Base-by-base conservation (phyloP, 1,139 yeast species). In the Citeromyces siamensis region DNA sequence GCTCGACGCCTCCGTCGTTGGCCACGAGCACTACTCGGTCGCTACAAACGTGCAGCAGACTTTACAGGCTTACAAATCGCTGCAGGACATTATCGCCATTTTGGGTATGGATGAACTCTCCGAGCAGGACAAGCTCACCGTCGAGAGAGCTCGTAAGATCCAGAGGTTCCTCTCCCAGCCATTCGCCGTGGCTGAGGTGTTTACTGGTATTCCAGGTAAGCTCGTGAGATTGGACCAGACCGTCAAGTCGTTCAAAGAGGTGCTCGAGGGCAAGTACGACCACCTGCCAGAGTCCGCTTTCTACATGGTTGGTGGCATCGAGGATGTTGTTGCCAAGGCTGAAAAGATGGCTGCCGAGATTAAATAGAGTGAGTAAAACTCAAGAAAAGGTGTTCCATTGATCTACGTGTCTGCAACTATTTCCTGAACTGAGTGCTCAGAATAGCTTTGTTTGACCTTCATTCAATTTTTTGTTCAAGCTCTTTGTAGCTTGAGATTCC, bases 21-120 rank as follows among this genome's bases (percentile, higher is more conserved):
- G 98, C 68, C 83, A 85, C 70, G 98, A 90, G 73, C 98, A 90
- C 73, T 90, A 90, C 72, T 81, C 79, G 53, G 88, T 82, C 64
- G 98, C 98, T 49, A 72, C 94, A 52, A 63, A 68, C 59, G 98
- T 90, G 53, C 98, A 90, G 75, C 94, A 88, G 74, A 90, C 97
- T 55, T 75, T 90, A 68, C 98, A 90, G 76, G 95, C 97, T 58
- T 90, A 90, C 83, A 90, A 90, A 78, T 90, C 98, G 56, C 79
- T 90, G 66, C 98, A 90, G 76, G 98, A 90, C 81, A 90, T 90
- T 68, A 90, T 90, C 78, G 98, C 98, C 70, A 90, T 90, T 79
- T 83, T 90, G 68, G 98, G 98, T 88, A 90, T 90, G 98, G 98
- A 90, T 71, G 98, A 90, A 76, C 79, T 90, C 72, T 86, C 97